Evolutionary conservation across 164 flowering plant species (phyloP), one percentile per base, ranked within the genome.

Genomic region (Sedum album): DNA sequence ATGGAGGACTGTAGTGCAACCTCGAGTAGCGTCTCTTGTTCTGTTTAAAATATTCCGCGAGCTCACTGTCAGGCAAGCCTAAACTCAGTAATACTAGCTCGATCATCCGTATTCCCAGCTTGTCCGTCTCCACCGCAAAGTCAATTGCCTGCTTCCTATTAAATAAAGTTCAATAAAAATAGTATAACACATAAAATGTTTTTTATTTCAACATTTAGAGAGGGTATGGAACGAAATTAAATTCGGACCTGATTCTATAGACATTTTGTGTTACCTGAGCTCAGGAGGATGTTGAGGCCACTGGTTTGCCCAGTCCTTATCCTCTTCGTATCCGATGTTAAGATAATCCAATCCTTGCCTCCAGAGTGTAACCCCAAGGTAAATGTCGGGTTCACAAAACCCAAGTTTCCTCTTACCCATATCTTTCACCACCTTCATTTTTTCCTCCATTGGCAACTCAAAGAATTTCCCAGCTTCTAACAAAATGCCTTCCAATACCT

Each of bases 281-380:
- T 55, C 61, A 55, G 61, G 61, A 55, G 61, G 61, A 14, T 55
- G 18, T 28, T 55, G 31, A 55, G 61, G 61, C 61, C 61, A 55
- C 31, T 55, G 61, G 61, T 55, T 55, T 15, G 31, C 20, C 61
- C 28, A 55, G 17, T 55, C 61, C 61, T 55, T 26, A 31, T 55
- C 61, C 61, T 55, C 61, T 3, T 55, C 61, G 31, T 55, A 55
- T 28, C 61, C 61, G 20, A 9, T 26, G 31, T 10, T 11, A 0
- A 55, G 31, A 55, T 25, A 55, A 55, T 55, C 61, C 1, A 55
- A 55, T 4, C 61, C 31, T 2, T 55, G 31, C 18, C 61, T 10
- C 61, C 61, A 55, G 8, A 10, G 61, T 18, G 0, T 55, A 26
- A 55, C 61, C 17, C 31, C 61, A 26, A 1, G 2, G 13, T 17